These are phyloP conservation scores for Marasmius sp. DNA, from an alignment of 1,284 basidiomycete genomes.

Conservation along the genomic window DNA sequence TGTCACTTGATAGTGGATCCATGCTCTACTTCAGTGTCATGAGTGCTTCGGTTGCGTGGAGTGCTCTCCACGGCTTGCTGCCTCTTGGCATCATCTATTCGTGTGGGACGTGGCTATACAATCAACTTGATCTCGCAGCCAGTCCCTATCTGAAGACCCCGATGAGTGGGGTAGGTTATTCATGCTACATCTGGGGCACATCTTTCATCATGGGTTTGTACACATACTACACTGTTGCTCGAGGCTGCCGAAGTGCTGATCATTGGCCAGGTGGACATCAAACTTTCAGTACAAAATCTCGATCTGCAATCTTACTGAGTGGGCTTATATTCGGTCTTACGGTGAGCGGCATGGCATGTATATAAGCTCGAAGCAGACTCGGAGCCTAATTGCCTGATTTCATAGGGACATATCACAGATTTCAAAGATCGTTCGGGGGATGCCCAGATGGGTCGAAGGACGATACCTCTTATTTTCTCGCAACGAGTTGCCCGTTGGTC, in stretches of 20 bases:
- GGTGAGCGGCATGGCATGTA: constrained; percentile 12
- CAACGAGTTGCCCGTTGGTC: neutral
- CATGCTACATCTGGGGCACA: constrained; percentile 33
- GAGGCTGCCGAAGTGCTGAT: neutral
- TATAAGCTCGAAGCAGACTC: neutral
- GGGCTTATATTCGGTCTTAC: constrained; percentile 28
- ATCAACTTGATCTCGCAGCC: constrained; percentile 28
- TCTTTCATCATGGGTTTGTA: constrained; percentile 31
- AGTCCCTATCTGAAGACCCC: constrained; percentile 32
- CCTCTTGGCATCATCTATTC: constrained; percentile 27
- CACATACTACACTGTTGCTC: neutral
- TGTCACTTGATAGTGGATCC: constrained; percentile 26
- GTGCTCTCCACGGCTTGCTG: constrained; percentile 22
- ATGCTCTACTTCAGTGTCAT: constrained; percentile 24
- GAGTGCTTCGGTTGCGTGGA: constrained; percentile 21
- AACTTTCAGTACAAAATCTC: constrained; percentile 17
- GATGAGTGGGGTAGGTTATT: constrained; percentile 31
- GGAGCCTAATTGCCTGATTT: neutral
- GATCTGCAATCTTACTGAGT: constrained; percentile 22
- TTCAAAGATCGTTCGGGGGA: constrained; percentile 33
- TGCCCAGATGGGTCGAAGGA: constrained; percentile 26
- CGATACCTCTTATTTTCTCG: constrained; percentile 27
- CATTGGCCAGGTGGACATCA: constrained; percentile 15
- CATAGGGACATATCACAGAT: constrained; percentile 30
- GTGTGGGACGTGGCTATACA: constrained; percentile 28